Evolutionary conservation across 495 filamentous ascomycete species (phyloP).

Genomic region (Jackrogersella minutella): DNA sequence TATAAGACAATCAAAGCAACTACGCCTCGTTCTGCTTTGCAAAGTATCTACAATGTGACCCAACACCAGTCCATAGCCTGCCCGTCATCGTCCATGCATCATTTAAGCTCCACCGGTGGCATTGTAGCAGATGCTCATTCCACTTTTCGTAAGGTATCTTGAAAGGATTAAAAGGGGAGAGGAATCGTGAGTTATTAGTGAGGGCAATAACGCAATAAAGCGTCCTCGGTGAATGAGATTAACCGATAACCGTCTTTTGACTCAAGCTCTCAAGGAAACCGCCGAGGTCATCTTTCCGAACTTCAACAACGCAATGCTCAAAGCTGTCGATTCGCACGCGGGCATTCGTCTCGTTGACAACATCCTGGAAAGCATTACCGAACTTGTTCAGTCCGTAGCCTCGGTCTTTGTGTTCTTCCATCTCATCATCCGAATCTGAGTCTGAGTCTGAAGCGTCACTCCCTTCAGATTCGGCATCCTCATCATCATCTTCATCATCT

Average conservation of each 20-base stretch:
- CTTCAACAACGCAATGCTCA: constrained; percentile 96
- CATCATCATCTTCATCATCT: constrained; percentile 61
- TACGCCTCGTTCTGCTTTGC: background rate
- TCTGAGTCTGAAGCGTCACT: constrained; percentile 66
- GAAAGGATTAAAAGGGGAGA: background rate
- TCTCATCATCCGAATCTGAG: constrained; percentile 64
- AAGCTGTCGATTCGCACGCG: constrained; percentile 94
- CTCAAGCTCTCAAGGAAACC: constrained; percentile 92
- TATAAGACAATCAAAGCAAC: constrained; percentile 12
- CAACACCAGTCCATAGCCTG: constrained; percentile 20
- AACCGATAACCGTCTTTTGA: constrained; percentile 90
- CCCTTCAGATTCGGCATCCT: constrained; percentile 65
- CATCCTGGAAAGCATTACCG: constrained; percentile 94
- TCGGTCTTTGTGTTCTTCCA: constrained; percentile 60
- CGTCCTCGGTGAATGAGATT: background rate
- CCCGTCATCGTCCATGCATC: constrained; percentile 32
- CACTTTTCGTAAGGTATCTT: constrained; percentile 16
- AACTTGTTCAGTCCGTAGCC: constrained; percentile 85
- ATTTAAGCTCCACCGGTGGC: constrained; percentile 8
- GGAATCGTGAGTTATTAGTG: constrained; percentile 8
- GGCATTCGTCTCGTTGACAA: constrained; percentile 88
- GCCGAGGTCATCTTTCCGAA: constrained; percentile 90
- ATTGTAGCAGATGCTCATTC: constrained; percentile 15
- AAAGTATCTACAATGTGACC: constrained; percentile 29
- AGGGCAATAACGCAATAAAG: background rate